These are phyloP conservation scores for Leccinum aurantiacum DNA, from an alignment of 768 basidiomycete genomes.

Conservation along the genomic window DNA sequence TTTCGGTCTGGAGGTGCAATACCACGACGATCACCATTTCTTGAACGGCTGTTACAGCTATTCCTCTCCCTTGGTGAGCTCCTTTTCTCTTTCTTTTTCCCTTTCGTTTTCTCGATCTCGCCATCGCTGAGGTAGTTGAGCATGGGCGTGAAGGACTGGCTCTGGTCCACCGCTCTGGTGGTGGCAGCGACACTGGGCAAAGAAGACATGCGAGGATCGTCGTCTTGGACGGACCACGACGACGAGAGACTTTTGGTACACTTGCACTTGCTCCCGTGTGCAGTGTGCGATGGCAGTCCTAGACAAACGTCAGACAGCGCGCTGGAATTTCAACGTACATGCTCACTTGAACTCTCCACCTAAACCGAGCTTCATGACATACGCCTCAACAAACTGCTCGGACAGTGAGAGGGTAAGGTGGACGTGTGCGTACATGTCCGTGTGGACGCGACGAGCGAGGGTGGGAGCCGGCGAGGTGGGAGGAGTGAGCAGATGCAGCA, in stretches of 20 bases:
- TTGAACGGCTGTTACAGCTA: too few species aligned
- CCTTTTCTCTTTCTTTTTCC: slow-evolving; percentile 93
- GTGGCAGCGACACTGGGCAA: slow-evolving; percentile 75
- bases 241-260: too few species aligned
- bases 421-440: too few species aligned
- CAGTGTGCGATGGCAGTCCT: slow-evolving; percentile 95
- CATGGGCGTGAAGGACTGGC: slow-evolving; percentile 77
- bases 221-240: slow-evolving; percentile 44
- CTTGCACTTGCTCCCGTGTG: slow-evolving; percentile 90
- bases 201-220: slow-evolving; percentile 88
- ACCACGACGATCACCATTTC: slow-evolving; percentile 77
- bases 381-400: slow-evolving; percentile 89
- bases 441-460: too few species aligned
- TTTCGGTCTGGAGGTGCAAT: too few species aligned
- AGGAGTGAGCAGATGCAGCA: too few species aligned
- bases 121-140: slow-evolving; percentile 87
- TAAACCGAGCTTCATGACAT: slow-evolving; percentile 83
- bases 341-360: slow-evolving; percentile 89
- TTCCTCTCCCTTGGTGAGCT: slow-evolving; percentile 59
- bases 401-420: too few species aligned
- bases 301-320: slow-evolving; percentile 15
- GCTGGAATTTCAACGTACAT: neutral
- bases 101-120: slow-evolving; percentile 86
- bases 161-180: slow-evolving; percentile 73
- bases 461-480: too few species aligned